Base-by-base conservation (phyloP, 2,329 filamentous ascomycete genomes). In the Alternaria ventricosa region DNA sequence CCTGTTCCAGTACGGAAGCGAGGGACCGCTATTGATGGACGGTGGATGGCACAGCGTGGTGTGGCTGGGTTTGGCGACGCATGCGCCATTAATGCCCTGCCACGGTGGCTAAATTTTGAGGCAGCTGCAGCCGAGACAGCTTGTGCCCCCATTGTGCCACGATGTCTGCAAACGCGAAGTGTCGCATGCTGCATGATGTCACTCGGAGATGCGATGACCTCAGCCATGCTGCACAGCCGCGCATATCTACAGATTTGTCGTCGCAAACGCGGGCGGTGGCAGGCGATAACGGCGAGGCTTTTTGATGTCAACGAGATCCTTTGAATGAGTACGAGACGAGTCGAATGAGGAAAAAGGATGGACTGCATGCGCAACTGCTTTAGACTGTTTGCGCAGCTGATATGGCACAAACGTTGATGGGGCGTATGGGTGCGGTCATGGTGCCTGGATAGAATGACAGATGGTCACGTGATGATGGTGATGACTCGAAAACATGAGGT, bases 51-150 rank as follows among this genome's bases (percentile, higher is more conserved):
- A 63, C 41, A 47, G 54, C 33, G 55, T 54, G 58, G 44, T 56
- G 53, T 57, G 46, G 55, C 56, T 65, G 64, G 64, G 66, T 60
- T 65, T 69, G 63, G 68, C 64, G 55, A 51, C 18, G 64, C 64
- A 64, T 67, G 68, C 68, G 68, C 68, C 66, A 70, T 70, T 68
- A 62, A 60, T 45, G 64, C 63, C 68, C 41, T 45, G 50, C 59
- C 55, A 60, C 61, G 57, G 28, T 45, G 33, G 45, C 51, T 54
- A 51, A 54, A 55, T 22, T 51, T 23, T 22, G 50, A 55, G 50
- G 57, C 57, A 64, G 51, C 20, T 45, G 47, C 45, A 50, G 41
- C 49, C 49, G 44, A 43, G 18, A 22, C 50, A 41, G 18, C 36
- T 41, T 18, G 36, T 41, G 36, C 36, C 36, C 15, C 36, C n/a